These are phyloP conservation scores for Ottelia alismoides DNA, from an alignment of 106 monocot species.

Conservation along the genomic window DNA sequence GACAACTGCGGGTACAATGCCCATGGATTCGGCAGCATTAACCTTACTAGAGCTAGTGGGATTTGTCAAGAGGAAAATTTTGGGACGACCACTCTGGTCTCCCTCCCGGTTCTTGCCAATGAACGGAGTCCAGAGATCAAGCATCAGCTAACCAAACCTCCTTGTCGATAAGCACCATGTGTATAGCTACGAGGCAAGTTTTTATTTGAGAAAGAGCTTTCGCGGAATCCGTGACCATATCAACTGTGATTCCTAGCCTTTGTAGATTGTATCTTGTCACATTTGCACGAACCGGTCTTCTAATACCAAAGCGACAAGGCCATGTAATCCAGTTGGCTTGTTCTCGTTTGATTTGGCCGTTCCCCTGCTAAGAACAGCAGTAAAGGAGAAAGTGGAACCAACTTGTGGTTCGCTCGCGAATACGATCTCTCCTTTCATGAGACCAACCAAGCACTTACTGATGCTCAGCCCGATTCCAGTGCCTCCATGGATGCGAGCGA, in stretches of 20 bases:
- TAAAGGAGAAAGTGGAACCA: slow-evolving; percentile 93
- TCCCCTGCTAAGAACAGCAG: slow-evolving; percentile 43
- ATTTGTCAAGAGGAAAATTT: slow-evolving; percentile 76
- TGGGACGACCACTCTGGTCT: slow-evolving; percentile 24
- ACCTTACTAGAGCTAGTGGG: slow-evolving; percentile 38
- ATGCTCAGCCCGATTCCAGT: slow-evolving; percentile 97
- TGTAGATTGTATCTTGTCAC: slow-evolving; percentile 79
- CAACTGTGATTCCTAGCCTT: slow-evolving; percentile 61
- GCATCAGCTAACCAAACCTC: slow-evolving; percentile 49
- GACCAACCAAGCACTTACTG: slow-evolving; percentile 90
- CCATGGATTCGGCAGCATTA: slow-evolving; percentile 18
- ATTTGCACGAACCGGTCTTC: slow-evolving; percentile 64
- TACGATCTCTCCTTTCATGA: slow-evolving; percentile 98
- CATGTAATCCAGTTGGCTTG: slow-evolving; percentile 53
- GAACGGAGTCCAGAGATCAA: slow-evolving; percentile 34
- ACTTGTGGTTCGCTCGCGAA: slow-evolving; percentile 70
- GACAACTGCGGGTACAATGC: slow-evolving; percentile 36
- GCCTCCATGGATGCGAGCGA: slow-evolving; percentile 90
- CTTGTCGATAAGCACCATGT: slow-evolving; percentile 71
- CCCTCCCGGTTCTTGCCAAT: slow-evolving; percentile 20
- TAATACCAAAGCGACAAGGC: slow-evolving; percentile 68
- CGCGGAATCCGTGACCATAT: slow-evolving; percentile 21
- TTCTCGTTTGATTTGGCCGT: slow-evolving; percentile 22
- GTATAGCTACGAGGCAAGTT: slow-evolving; percentile 8
- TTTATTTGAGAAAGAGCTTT: slow-evolving; percentile 32